Conservation (phyloP, 345 rosid species). For the Eucalyptus dawsonii region DNA sequence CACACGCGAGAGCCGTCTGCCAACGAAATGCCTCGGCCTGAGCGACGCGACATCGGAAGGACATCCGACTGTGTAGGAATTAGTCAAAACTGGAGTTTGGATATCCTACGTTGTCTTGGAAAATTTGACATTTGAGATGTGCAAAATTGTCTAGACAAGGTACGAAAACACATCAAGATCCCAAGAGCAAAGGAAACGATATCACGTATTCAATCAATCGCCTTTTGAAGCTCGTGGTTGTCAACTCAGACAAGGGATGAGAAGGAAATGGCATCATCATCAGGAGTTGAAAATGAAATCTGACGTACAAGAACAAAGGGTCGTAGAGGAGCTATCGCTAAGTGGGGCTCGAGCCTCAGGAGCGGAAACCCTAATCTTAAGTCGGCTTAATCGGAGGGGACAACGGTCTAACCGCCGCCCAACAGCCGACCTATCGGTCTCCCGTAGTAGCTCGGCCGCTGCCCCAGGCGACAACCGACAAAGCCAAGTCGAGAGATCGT, state of each 20-base stretch:
- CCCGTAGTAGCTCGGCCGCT: accelerated
- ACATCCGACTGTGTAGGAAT: neutral
- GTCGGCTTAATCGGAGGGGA: neutral
- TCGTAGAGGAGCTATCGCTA: neutral
- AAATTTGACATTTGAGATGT: neutral
- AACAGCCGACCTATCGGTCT: neutral
- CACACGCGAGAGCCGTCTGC: neutral
- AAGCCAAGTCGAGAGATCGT: neutral
- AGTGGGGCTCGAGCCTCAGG: neutral
- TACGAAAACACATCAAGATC: neutral
- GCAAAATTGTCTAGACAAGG: neutral
- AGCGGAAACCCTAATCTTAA: neutral
- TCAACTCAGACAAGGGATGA: neutral
- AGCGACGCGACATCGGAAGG: neutral
- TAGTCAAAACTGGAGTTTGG: neutral
- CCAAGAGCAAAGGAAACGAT: neutral
- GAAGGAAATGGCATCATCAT: neutral
- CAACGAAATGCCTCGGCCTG: neutral
- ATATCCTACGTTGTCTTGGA: neutral
- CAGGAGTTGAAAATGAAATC: neutral
- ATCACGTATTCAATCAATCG: neutral
- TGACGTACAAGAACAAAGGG: neutral
- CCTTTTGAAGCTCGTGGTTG: accelerated
- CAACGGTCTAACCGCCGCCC: neutral
- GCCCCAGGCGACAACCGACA: neutral